phyloP scores from a whole-genome alignment of 495 filamentous ascomycete species.

The Umbilicaria muhlenbergii region DNA sequence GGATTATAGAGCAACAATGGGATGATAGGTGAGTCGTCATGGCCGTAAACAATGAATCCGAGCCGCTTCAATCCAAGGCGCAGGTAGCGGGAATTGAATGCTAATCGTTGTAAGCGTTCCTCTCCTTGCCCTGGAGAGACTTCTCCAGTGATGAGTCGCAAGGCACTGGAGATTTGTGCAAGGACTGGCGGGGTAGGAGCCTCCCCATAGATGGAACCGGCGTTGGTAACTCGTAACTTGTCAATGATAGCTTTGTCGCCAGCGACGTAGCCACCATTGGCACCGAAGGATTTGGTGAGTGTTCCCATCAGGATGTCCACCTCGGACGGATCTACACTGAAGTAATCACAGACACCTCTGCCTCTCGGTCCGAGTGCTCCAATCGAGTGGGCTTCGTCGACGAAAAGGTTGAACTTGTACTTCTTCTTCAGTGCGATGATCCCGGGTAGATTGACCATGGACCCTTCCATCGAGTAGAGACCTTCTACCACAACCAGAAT shows the following conservation, averaged over 20 bases:
- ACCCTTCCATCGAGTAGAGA: conserved; percentile 97
- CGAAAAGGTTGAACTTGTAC: conserved; percentile 91
- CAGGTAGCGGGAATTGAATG: conserved; percentile 97
- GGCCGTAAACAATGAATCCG: conserved; percentile 90
- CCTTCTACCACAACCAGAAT: conserved; percentile 94
- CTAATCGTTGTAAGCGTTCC: conserved; percentile 86
- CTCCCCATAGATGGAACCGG: conserved; percentile 77
- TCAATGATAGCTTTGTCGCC: conserved; percentile 84
- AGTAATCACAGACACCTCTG: conserved; percentile 94
- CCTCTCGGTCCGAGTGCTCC: conserved; percentile 81
- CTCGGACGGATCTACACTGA: conserved; percentile 70
- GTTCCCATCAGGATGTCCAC: conserved; percentile 98
- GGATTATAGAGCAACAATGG: conserved; percentile 89
- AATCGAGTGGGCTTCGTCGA: conserved; percentile 95
- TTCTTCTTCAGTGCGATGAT: conserved; percentile 72
- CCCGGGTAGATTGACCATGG: conserved; percentile 90
- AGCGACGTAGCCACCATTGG: conserved; percentile 92
- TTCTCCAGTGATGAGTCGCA: conserved; percentile 80
- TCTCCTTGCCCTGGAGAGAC: conserved; percentile 81
- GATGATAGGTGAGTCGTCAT: conserved; percentile 96
- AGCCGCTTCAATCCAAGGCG: conserved; percentile 92
- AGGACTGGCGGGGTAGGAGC: conserved; percentile 74
- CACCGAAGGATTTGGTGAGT: conserved; percentile 94
- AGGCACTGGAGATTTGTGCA: conserved; percentile 69
- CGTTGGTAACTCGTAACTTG: conserved; percentile 72